Conservation (phyloP, 306 rosid genomes). For the Acacia melanoxylon region DNA sequence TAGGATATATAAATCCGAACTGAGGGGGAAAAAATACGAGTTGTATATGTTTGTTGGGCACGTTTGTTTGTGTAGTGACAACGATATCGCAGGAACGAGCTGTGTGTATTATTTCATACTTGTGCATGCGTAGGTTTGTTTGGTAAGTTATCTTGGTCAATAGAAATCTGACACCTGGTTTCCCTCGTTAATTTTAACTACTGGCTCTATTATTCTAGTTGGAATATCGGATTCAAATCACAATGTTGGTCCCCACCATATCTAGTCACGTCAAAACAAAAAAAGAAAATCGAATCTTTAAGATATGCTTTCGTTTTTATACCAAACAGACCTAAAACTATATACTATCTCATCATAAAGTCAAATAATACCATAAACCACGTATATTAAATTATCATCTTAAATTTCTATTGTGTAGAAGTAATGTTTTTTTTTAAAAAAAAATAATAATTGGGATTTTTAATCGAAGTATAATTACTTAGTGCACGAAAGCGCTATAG, state of each 20-base stretch:
- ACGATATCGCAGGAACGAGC: conserved; percentile 28
- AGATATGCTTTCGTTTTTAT: conserved; percentile 28
- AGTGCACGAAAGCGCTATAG: not conserved
- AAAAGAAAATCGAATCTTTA: conserved; percentile 29
- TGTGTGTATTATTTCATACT: not conserved
- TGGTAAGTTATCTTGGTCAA: conserved; percentile 17
- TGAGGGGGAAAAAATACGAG: conserved; percentile 6
- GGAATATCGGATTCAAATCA: not conserved
- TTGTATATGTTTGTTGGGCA: not conserved
- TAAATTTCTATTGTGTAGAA: no score
- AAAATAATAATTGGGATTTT: not conserved
- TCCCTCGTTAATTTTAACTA: not conserved
- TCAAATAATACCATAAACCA: conserved; percentile 42
- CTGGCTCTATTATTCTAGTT: not conserved
- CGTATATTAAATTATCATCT: not conserved
- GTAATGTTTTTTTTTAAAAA: no score
- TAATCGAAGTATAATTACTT: not conserved
- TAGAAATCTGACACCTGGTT: not conserved
- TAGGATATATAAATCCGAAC: not conserved
- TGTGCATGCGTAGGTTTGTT: conserved; percentile 27
- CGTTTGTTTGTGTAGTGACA: conserved; percentile 6
- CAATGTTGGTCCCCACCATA: conserved; percentile 33
- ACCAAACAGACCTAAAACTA: conserved; percentile 18
- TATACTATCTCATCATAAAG: conserved; percentile 18
- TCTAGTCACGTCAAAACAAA: conserved; percentile 33